Percentiles rank a stretch among this genome's conserved stretches.
Evolutionary conservation across 176 grass and related monocot species (phyloP).

Genomic region (Bolboschoenus planiculmis): DNA sequence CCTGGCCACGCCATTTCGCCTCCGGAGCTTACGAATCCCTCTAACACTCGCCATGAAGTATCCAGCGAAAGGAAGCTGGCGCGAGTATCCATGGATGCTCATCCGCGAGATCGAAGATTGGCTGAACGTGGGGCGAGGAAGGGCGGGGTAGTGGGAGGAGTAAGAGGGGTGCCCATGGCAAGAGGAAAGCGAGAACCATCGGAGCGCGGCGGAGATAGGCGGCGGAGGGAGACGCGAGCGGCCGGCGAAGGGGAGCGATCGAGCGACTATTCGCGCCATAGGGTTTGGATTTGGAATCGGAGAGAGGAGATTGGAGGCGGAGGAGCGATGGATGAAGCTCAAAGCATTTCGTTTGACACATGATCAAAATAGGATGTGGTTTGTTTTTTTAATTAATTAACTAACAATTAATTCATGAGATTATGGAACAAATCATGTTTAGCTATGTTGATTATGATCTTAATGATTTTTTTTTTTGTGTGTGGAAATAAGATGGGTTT

Average conservation of each 20-base stretch:
- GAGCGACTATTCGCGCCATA: conserved; percentile 73
- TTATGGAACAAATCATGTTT: not conserved
- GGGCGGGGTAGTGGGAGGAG: conserved; percentile 3
- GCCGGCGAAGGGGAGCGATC: conserved; percentile 54
- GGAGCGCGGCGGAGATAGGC: conserved; percentile 3
- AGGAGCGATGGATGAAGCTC: not conserved
- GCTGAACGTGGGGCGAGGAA: not conserved
- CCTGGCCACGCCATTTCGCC: conserved; percentile 46
- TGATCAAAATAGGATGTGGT: not conserved
- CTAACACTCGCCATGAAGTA: conserved; percentile 40
- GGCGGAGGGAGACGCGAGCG: conserved; percentile 27
- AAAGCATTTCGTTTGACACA: not conserved
- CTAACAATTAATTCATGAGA: not conserved
- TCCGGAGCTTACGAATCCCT: conserved; percentile 44
- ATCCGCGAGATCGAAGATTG: conserved; percentile 25
- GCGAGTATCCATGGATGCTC: conserved; percentile 33
- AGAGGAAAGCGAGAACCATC: conserved; percentile 11
- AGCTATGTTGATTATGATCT: not conserved
- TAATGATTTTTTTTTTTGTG: not conserved
- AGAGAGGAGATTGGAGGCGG: not conserved
- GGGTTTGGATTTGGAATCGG: not conserved
- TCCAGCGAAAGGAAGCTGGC: conserved; percentile 28
- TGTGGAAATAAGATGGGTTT: not conserved
- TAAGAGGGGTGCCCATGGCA: not conserved
- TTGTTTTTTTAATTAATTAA: not conserved